phyloP scores from a whole-genome alignment of 2,329 filamentous ascomycete genomes.

The Curvularia verruculosa region DNA sequence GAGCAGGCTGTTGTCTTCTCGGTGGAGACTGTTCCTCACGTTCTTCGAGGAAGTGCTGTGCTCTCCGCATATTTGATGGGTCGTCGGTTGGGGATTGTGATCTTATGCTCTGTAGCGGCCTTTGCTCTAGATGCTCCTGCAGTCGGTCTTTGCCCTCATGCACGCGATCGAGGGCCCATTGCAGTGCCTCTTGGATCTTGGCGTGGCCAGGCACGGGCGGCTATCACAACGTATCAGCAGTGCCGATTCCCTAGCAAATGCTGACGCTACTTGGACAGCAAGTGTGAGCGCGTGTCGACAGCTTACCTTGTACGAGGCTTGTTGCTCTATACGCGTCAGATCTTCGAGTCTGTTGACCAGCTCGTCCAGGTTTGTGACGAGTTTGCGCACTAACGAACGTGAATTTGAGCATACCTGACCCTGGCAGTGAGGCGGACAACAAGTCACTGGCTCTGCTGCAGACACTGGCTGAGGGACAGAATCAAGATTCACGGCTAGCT shows the following conservation, averaged over 20 bases:
- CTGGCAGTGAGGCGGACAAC: slow-evolving; percentile 33
- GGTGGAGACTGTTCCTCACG: slow-evolving; percentile 32
- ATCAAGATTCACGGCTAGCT: slow-evolving; percentile 22
- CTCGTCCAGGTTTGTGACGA: slow-evolving; percentile 29
- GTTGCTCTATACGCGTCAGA: slow-evolving; percentile 28
- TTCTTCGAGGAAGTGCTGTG: slow-evolving; percentile 28
- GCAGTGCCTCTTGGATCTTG: slow-evolving; percentile 25
- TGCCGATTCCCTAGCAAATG: slow-evolving; percentile 1
- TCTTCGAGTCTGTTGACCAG: slow-evolving; percentile 28
- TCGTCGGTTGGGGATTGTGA: slow-evolving; percentile 19
- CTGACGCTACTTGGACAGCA: slow-evolving; percentile 3
- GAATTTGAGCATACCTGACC: slow-evolving; percentile 33
- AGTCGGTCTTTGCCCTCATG: slow-evolving; percentile 32
- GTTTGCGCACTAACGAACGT: slow-evolving; percentile 33
- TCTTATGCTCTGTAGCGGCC: slow-evolving; percentile 19
- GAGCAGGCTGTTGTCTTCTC: slow-evolving; percentile 19
- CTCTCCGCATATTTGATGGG: slow-evolving; percentile 32
- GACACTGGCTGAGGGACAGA: slow-evolving; percentile 28
- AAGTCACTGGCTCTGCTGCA: slow-evolving; percentile 26
- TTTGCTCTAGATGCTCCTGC: slow-evolving; percentile 22
- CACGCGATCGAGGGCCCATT: slow-evolving; percentile 34
- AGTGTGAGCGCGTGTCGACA: neutral
- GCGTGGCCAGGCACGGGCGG: slow-evolving; percentile 16
- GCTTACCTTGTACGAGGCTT: slow-evolving; percentile 31
- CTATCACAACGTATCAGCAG: slow-evolving; percentile 23